Evolutionary conservation across 140 eudicot species (phyloP), one percentile per base, ranked within the genome.

Genomic region (Erigeron philadelphicus): DNA sequence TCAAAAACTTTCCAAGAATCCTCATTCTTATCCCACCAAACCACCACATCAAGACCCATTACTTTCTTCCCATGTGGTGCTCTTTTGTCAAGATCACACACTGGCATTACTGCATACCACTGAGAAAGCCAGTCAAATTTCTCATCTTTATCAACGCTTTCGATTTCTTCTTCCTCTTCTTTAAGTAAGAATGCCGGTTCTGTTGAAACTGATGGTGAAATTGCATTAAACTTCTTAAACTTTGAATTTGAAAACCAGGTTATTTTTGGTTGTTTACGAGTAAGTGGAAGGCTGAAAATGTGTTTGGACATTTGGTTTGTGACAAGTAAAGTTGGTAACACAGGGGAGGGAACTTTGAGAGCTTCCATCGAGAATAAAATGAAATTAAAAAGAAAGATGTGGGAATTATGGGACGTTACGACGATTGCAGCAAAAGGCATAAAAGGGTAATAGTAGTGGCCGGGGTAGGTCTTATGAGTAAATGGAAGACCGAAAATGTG

Each of bases 1-100:
- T 89, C 88, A 68, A 89, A 86, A 74, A 86, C 96, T 82, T 86
- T 86, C 96, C 95, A 89, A 35, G 43, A 79, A 70, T 52, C 66
- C 71, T 83, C 90, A 72, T 75, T 86, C 47, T 62, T 66, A 15
- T 86, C 96, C 95, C 90, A 89, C 96, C 96, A 88, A 49, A 68
- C 64, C 64, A 68, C 73, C 9, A 68, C 62, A 54, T 68, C 78
- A 61, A 61, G 67, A 12, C 67, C 67, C 67, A 61, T n/a, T 47
- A 61, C 67, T 38, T 61, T 61, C 46, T 61, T 61, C 21, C 67
- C 67, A 61, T 35, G 49, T 11, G 67, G 67, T 1, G 67, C 67
- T n/a, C 48, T 61, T 40, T 61, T 61, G 49, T 61, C 67, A 9
- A 61, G 67, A 61, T 61, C 67, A 61, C 67, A 61, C 10, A 38